Base-by-base conservation (phyloP, 1,139 yeast genomes). In the Yamadazyma friedrichii region DNA sequence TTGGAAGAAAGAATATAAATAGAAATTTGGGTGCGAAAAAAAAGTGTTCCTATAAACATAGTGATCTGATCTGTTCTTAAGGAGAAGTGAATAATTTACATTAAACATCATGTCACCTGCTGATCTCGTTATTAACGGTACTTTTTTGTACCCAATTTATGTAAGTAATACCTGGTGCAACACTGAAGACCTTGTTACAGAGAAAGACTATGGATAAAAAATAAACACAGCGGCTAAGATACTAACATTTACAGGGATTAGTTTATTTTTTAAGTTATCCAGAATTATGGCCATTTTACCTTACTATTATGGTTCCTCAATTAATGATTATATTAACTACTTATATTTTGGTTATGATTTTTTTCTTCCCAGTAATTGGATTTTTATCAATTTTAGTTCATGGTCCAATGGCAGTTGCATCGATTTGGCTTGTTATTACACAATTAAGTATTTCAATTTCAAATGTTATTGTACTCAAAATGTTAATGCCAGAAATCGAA, bases 401-500 rank as follows among this genome's bases (percentile, higher is more conserved):
- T 42, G 82, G 87, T 0, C 79, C 84, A 0, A 58, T 76, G 4
- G 82, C 84, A 1, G 39, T 80, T 1, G 37, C 78, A 6, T 68
- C 80, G 5, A 78, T 84, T 0, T 78, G 82, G 67, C 50, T 76
- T 9, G 65, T 80, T 0, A 64, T 78, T 17, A 56, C 79, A 16
- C 84, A 79, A 48, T 76, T 78, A 47, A 61, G 82, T 13, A 69
- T 75, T 4, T 65, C 72, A 29, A 59, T 81, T 9, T 70, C 86
- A 2, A 65, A 70, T n/a, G 62, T 77, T 31, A 50, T 82, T 5
- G 70, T 79, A 5, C 67, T 71, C n/a, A 53, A 65, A 26, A 47
- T 79, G 3, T 59, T 84, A n/a, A 64, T 82, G 55, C 86, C 88
- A 0, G 67, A 69, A 9, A 79, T 86, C 5, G 72, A 82, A 44